Evolutionary conservation across 257 asterid species (phyloP), one percentile per base, ranked within the genome.

Genomic region (Apocynum venetum): DNA sequence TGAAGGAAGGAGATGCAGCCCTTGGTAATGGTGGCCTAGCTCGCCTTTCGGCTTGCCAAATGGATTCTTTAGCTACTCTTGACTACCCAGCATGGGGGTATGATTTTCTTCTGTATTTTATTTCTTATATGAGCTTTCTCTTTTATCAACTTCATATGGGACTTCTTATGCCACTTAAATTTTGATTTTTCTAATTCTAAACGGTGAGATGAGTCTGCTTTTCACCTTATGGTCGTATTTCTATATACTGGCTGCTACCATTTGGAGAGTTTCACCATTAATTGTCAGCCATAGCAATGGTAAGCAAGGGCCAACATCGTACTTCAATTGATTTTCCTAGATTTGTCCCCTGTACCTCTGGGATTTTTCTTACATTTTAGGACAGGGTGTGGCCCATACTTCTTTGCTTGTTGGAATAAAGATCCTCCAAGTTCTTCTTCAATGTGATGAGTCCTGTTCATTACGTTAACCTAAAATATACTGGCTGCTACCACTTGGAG

Each of bases 31-130:
- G 90, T 71, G 90, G 90, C 61, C 83, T 87, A 76, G 90, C 90
- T 70, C 86, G 89, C 64, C 86, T 87, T 74, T 82, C 89, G 72
- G 89, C 90, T 64, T 87, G 90, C 77, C 87, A 85, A 76, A 87
- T 87, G 90, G 90, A 87, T 78, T 87, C 89, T 63, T 78, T 87
- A 73, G 90, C 89, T 46, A 87, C 90, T 36, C 81, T 87, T 65
- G 87, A 85, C 76, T 85, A 83, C 71, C 89, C 90, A 75, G 89
- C 85, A 60, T 83, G 88, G 89, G 90, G 90, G 89, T 87, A 87
- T 69, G 69, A 14, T 66, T 56, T 52, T 68, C 67, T 60, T 51
- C 48, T 48, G 10, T 44, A 70, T 46, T 68, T 59, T 60, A 43
- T 53, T 44, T 61, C 51, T 11, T 41, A 31, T 70, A 12, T 47